Base-by-base conservation (phyloP, 768 basidiomycete genomes). In the Psilocybe cyanescens region DNA sequence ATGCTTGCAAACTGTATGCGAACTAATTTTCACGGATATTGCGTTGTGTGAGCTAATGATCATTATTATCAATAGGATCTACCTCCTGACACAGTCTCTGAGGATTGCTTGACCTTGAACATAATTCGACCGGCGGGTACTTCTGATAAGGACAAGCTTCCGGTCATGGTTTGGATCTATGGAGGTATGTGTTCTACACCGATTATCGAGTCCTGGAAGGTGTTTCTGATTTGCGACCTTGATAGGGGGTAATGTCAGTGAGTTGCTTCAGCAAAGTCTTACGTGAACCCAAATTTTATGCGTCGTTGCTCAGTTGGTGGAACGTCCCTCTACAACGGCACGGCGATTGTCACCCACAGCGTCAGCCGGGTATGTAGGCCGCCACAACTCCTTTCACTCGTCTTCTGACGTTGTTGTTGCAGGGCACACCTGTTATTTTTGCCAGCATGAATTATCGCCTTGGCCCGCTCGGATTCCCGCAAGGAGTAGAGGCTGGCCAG, bases 21-120 rank as follows among this genome's bases (percentile, higher is more conserved):
- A n/a, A 9, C 29, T 4, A 8, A 31, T 44, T 44, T n/a, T 9
- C 41, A 39, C 41, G 51, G 31, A 33, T 53, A 16, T 53, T 16
- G 31, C 33, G 29, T 16, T 35, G 16, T 8, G 16, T 35, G 9
- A 8, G 4, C 33, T 54, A 19, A 54, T 35, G 16, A 12, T 39
- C n/a, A 0, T 52, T 0, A 17, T 30, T 49, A 9, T 47, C 16
- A 11, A 6, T 19, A 37, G 45, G 41, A 56, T 46, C 74, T 69
- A 24, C 31, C 59, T 70, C 72, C 48, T 70, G 77, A 54, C 68
- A 72, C 33, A 68, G 76, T 68, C 31, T 83, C 83, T 19, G 85
- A 87, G 67, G 85, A 87, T 63, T 87, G 84, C 65, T 71, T 87
- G 51, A 84, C 83, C 19, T 71, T 86, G 55, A 85, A 87, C 65